Evolutionary conservation across 805 yeast species (phyloP).

Genomic region (Barnettozyma populi): DNA sequence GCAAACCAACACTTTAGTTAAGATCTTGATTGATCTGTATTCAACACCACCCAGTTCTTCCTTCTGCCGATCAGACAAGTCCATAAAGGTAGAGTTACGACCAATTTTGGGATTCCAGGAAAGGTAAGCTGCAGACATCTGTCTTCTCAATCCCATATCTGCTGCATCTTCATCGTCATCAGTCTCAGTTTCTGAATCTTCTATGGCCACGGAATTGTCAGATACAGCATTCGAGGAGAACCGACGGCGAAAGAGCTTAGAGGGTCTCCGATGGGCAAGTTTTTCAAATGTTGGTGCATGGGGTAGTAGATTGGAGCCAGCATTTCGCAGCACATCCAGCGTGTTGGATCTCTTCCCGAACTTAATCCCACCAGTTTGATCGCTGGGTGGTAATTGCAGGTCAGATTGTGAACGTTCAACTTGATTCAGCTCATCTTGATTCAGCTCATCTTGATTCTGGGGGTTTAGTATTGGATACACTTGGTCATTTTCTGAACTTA

Average conservation of each 20-base stretch:
- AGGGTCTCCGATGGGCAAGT: constrained; percentile 30
- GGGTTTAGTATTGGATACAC: background rate
- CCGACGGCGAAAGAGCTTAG: constrained; percentile 25
- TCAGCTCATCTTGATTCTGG: background rate
- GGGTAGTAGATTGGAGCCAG: constrained; percentile 16
- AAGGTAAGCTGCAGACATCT: constrained; percentile 58
- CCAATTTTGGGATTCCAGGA: constrained; percentile 93
- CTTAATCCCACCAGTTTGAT: constrained; percentile 32
- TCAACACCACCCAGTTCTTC: constrained; percentile 98
- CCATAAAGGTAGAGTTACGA: constrained; percentile 86
- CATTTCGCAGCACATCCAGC: constrained; percentile 32
- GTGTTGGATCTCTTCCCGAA: constrained; percentile 43
- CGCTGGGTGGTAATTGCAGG: constrained; percentile 30
- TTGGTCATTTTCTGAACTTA: background rate
- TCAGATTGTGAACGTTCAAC: constrained; percentile 29
- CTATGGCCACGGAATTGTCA: constrained; percentile 13
- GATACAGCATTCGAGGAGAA: constrained; percentile 23
- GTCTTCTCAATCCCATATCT: constrained; percentile 27
- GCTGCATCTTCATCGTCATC: constrained; percentile 31
- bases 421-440: constrained; percentile 18
- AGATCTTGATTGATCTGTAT: constrained; percentile 77
- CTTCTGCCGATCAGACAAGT: constrained; percentile 74
- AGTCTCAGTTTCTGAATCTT: constrained; percentile 13
- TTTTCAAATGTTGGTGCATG: constrained; percentile 47
- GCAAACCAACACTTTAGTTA: constrained; percentile 55